Evolutionary conservation across 2,329 filamentous ascomycete genomes (phyloP), one percentile per base, ranked within the genome.

Genomic region (Ophiostoma himal-ulmi): DNA sequence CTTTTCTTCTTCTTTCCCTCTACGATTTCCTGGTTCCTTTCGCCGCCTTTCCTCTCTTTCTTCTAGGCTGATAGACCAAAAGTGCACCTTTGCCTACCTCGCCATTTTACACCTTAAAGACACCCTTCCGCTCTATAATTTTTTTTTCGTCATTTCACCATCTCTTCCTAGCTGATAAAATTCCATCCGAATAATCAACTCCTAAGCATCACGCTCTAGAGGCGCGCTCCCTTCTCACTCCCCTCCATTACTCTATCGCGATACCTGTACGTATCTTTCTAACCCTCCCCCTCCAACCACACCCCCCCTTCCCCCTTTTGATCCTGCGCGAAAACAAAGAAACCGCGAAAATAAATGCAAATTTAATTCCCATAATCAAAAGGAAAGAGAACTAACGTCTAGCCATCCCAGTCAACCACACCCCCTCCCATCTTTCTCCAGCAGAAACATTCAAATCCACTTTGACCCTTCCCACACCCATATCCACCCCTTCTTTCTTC

Each of bases 381-480:
- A 20, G 17, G 11, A 36, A 64, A 37, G 30, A 37, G 30, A 64
- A 64, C 60, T 64, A 64, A 64, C 34, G 20, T 65, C 62, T 36
- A 64, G 60, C 36, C 62, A 37, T 36, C 60, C 34, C 57, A 62
- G 57, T 62, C 26, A 62, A 64, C 20, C 62, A 65, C 62, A 39
- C 62, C 62, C 62, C 36, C 62, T 39, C 36, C 36, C 34, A 22
- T 39, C 36, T 65, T 65, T 65, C 62, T 39, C 62, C 60, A 65
- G 60, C 60, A 65, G 34, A 39, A 36, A 65, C 60, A 37, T 65
- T 65, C 57, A 62, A 62, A 62, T 62, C 60, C 60, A 65, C 60
- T 22, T 65, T 39, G 60, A 37, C 34, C 34, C 62, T 64, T 64
- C 30, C 60, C 60, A 64, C 60, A 36, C 30, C 36, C 34, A 39